Conservation (phyloP, 768 basidiomycete species). For the Calocera cornea region DNA sequence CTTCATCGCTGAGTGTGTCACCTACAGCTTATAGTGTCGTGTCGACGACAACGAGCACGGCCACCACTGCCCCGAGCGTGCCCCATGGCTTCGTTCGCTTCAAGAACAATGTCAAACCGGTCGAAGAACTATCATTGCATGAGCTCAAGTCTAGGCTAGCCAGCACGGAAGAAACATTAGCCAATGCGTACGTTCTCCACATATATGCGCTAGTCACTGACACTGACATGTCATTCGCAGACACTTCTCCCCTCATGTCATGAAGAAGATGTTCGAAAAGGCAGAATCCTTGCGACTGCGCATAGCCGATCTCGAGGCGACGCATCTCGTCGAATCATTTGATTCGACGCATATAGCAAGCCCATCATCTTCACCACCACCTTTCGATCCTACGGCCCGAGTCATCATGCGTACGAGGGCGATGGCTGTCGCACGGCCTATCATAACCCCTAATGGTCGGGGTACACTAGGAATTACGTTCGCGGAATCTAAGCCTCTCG, state of each 20-base stretch:
- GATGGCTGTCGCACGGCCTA: not conserved
- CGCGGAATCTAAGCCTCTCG: not conserved
- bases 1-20: slow-evolving; percentile 4
- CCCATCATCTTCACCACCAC: not conserved
- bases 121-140: not conserved
- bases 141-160: slow-evolving; percentile 3
- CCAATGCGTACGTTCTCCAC: not conserved
- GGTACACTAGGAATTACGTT: not conserved
- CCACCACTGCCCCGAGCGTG: not conserved
- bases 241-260: not conserved
- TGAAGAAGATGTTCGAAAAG: slow-evolving; percentile 3
- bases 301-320: not conserved
- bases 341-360: not conserved
- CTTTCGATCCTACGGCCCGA: not conserved
- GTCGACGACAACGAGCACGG: not conserved
- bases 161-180: not conserved
- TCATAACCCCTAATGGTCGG: not conserved
- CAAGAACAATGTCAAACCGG: not conserved
- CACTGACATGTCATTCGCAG: not conserved
- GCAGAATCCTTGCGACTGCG: not conserved
- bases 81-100: not conserved
- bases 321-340: not conserved
- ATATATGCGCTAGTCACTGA: not conserved
- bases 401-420: not conserved
- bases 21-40: slow-evolving; percentile 1